Conservation (phyloP, 176 grass and related monocot genomes). For the Juncus inflexus region DNA sequence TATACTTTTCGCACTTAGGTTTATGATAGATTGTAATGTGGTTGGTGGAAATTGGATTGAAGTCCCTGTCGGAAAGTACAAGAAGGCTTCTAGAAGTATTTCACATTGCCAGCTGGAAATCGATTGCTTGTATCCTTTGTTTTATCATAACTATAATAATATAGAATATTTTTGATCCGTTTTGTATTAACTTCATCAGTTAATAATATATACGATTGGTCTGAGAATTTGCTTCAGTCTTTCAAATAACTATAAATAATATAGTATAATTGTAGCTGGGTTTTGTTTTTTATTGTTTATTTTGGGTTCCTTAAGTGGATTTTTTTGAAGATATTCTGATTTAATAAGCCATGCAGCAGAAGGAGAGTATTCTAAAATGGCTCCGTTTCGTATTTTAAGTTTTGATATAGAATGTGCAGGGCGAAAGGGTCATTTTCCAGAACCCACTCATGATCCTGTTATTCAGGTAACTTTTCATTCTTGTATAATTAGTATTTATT, state of each 20-base stretch:
- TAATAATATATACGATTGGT: not conserved
- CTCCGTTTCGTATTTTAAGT: conserved; percentile 91
- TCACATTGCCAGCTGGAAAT: conserved; percentile 87
- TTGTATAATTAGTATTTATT: conserved; percentile 15
- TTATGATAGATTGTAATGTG: conserved; percentile 96
- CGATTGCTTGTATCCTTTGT: conserved; percentile 82
- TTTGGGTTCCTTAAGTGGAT: conserved; percentile 22
- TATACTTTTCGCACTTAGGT: conserved; percentile 92
- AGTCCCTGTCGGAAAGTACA: conserved; percentile 76
- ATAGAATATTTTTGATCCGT: conserved; percentile 1
- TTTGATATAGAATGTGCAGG: conserved; percentile 98
- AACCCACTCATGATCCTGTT: conserved; percentile 96
- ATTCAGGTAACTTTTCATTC: conserved; percentile 75
- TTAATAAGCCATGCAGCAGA: conserved; percentile 79
- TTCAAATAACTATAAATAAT: not conserved
- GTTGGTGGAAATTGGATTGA: conserved; percentile 99
- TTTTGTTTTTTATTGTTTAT: not conserved
- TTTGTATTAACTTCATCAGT: conserved; percentile 37
- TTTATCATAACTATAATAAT: not conserved
- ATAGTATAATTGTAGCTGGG: not conserved
- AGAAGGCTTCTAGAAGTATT: conserved; percentile 58
- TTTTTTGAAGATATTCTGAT: conserved; percentile 52
- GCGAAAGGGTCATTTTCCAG: conserved; percentile 95
- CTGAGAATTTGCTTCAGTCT: not conserved
- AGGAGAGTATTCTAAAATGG: conserved; percentile 90